Evolutionary conservation across 768 basidiomycete species (phyloP).

Genomic region (Serendipita sp.): DNA sequence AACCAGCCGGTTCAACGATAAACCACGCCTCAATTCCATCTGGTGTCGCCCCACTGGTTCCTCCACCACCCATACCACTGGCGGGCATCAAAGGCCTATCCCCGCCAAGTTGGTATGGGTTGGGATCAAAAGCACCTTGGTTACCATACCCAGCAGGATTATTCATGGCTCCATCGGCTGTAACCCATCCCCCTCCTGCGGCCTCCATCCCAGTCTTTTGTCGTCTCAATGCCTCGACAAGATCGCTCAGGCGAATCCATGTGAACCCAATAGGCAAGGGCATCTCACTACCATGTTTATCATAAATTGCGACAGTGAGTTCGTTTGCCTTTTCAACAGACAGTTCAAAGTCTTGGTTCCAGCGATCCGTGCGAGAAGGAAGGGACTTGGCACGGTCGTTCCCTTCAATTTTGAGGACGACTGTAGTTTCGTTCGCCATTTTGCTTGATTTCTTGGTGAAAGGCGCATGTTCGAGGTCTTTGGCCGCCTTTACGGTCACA

Average conservation of each 20-base stretch:
- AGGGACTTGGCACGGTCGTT: slow-evolving; percentile 84
- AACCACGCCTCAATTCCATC: slow-evolving; percentile 98
- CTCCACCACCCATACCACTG: slow-evolving; percentile 2
- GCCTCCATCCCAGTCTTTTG: slow-evolving; percentile 81
- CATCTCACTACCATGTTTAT: slow-evolving; percentile 71
- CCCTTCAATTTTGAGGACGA: slow-evolving; percentile 92
- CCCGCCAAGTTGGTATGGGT: slow-evolving; percentile 28
- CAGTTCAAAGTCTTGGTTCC: slow-evolving; percentile 97
- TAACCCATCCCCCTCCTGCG: slow-evolving; percentile 83
- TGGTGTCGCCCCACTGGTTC: slow-evolving; percentile 11
- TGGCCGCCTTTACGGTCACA: slow-evolving; percentile 74
- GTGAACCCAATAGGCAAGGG: slow-evolving; percentile 84
- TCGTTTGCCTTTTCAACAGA: slow-evolving; percentile 96
- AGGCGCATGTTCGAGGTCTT: slow-evolving; percentile 90
- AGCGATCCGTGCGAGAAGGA: slow-evolving; percentile 83
- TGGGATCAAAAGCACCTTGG: slow-evolving; percentile 23
- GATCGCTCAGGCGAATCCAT: slow-evolving; percentile 86
- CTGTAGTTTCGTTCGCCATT: slow-evolving; percentile 64
- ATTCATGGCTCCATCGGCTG: slow-evolving; percentile 64
- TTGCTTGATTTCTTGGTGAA: slow-evolving; percentile 60
- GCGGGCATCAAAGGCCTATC: slow-evolving; percentile 14
- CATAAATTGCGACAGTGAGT: slow-evolving; percentile 90
- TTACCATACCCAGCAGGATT: slow-evolving; percentile 36
- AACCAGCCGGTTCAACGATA: slow-evolving; percentile 92
- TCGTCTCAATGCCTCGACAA: slow-evolving; percentile 81